Conservation (phyloP, 768 basidiomycete species). For the Lactarius deliciosus region DNA sequence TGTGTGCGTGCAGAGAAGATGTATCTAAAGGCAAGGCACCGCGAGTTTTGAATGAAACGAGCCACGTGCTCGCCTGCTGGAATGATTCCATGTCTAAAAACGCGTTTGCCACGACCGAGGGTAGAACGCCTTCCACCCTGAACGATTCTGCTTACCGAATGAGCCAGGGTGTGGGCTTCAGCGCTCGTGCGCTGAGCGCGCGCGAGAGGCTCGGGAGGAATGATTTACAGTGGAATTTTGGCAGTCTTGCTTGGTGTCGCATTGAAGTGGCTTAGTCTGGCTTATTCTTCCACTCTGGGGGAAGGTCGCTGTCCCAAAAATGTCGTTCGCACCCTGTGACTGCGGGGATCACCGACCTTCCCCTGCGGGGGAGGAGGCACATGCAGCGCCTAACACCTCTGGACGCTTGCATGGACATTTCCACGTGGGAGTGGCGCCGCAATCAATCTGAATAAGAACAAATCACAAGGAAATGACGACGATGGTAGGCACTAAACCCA, state of each 20-base stretch:
- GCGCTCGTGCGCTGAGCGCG: background rate
- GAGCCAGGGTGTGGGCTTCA: background rate
- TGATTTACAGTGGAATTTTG: background rate
- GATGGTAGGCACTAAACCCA: too few relatives aligned
- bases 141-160: background rate
- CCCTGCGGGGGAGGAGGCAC: too few relatives aligned
- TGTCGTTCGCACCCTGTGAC: too few relatives aligned
- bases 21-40: background rate
- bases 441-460: too few relatives aligned
- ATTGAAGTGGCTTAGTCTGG: background rate
- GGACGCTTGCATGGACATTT: too few relatives aligned
- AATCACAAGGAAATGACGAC: too few relatives aligned
- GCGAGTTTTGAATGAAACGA: background rate
- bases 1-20: background rate
- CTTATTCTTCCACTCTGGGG: too few relatives aligned
- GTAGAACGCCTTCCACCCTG: background rate
- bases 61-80: background rate
- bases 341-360: too few relatives aligned
- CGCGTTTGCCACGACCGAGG: background rate
- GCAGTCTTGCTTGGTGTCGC: background rate
- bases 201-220: background rate
- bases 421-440: too few relatives aligned
- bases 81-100: background rate
- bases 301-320: too few relatives aligned
- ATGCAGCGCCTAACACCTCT: too few relatives aligned